Evolutionary conservation across 2,329 filamentous ascomycete species (phyloP).

Genomic region (Neurospora crassa): DNA sequence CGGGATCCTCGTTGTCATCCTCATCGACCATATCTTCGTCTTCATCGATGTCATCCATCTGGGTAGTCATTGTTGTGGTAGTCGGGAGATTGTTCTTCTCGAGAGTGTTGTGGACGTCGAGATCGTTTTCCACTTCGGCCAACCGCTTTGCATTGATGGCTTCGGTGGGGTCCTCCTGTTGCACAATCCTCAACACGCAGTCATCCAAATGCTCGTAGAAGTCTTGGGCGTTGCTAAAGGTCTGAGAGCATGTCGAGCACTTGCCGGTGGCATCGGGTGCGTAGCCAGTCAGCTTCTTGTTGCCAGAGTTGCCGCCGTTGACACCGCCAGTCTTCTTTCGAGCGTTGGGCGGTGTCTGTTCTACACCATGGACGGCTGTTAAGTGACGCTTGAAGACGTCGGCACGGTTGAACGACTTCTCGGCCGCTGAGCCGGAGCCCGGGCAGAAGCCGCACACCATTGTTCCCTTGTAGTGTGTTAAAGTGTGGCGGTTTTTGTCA

Average conservation of each 20-base stretch:
- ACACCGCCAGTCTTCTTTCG: constrained; percentile 54
- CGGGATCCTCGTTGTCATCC: constrained; percentile 49
- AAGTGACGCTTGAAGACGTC: constrained; percentile 94
- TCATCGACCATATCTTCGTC: constrained; percentile 39
- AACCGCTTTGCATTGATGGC: constrained; percentile 59
- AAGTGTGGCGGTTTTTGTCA: constrained; percentile 88
- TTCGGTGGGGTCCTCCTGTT: constrained; percentile 61
- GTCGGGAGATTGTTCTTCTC: constrained; percentile 54
- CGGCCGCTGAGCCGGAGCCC: constrained; percentile 74
- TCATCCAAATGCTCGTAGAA: constrained; percentile 95
- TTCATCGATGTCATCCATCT: constrained; percentile 30
- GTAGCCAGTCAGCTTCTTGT: constrained; percentile 61
- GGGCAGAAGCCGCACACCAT: constrained; percentile 97
- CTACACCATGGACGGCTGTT: constrained; percentile 82
- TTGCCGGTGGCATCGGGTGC: constrained; percentile 77
- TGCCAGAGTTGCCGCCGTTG: constrained; percentile 26
- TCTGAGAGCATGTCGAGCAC: constrained; percentile 87
- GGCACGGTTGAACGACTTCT: constrained; percentile 92
- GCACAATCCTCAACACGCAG: constrained; percentile 61
- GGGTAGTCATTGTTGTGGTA: constrained; percentile 32
- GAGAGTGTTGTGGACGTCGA: constrained; percentile 50
- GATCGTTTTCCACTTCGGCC: constrained; percentile 55
- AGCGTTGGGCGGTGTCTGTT: constrained; percentile 87
- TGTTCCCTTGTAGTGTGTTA: constrained; percentile 94
- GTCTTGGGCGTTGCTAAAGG: constrained; percentile 88